Evolutionary conservation across 148 eudicot species (phyloP).

Genomic region (Rhododendron mucronatum): DNA sequence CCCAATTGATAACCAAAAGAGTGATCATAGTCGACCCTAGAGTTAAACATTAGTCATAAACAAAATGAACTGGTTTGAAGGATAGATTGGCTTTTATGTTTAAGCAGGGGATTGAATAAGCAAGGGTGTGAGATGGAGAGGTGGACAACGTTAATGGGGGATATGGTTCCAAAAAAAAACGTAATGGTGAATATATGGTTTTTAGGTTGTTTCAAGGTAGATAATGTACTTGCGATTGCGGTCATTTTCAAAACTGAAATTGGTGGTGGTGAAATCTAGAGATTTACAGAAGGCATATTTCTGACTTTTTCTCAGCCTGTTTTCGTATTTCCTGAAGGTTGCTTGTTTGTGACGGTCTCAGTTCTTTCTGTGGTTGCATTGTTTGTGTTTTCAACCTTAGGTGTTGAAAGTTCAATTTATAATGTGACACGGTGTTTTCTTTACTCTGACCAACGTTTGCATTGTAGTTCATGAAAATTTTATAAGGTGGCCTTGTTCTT

Average conservation of each 20-base stretch:
- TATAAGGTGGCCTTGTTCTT: background rate
- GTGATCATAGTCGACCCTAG: background rate
- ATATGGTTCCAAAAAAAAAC: too few relatives aligned
- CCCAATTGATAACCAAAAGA: background rate
- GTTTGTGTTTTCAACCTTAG: background rate
- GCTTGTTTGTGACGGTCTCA: background rate
- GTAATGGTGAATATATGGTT: background rate
- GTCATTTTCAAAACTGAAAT: background rate
- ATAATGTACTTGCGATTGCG: background rate
- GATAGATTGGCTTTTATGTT: background rate
- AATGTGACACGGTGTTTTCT: background rate
- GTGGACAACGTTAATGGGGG: background rate
- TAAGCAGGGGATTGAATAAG: background rate
- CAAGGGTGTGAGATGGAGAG: background rate
- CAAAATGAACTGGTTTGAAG: background rate
- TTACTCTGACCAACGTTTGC: background rate
- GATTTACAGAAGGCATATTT: background rate
- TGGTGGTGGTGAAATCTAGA: background rate
- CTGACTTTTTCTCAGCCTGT: background rate
- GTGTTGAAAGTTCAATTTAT: background rate
- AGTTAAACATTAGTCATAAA: background rate
- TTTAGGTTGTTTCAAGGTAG: background rate
- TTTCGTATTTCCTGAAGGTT: background rate
- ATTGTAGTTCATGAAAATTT: background rate
- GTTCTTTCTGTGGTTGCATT: background rate